Evolutionary conservation across 352 stramenopile species (phyloP).

Genomic region (Pilasporangium apinafurcum): DNA sequence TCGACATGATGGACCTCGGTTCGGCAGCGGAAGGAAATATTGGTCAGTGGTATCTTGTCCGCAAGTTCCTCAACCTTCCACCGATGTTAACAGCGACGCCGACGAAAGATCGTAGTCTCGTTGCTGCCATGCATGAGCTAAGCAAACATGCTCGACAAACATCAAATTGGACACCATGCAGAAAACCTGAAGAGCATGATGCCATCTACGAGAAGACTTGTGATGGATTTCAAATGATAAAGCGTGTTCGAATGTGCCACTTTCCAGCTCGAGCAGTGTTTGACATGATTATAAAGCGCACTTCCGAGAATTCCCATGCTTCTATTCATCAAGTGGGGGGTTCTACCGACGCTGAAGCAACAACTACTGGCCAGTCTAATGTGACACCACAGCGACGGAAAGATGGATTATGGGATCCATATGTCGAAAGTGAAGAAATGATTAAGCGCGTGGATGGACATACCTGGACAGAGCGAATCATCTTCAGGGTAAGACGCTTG

Average conservation of each 20-base stretch:
- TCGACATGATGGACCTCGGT: slow-evolving; percentile 54
- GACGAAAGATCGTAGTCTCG: slow-evolving; percentile 51
- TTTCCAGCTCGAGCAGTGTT: slow-evolving; percentile 70
- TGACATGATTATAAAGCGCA: slow-evolving; percentile 54
- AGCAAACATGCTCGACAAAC: slow-evolving; percentile 33
- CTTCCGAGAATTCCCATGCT: background rate
- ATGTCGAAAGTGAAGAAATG: slow-evolving; percentile 42
- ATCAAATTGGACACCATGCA: slow-evolving; percentile 25
- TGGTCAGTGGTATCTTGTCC: slow-evolving; percentile 61
- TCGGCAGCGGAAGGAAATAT: slow-evolving; percentile 36
- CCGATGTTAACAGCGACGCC: slow-evolving; percentile 15
- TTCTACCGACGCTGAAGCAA: too few species aligned
- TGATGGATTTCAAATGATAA: slow-evolving; percentile 65
- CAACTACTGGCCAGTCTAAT: too few species aligned
- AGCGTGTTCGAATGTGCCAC: slow-evolving; percentile 44
- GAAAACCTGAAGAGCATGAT: slow-evolving; percentile 32
- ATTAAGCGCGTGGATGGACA: slow-evolving; percentile 38
- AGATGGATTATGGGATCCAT: slow-evolving; percentile 17
- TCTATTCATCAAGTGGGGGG: too few species aligned
- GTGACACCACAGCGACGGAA: background rate
- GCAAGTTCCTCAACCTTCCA: slow-evolving; percentile 57
- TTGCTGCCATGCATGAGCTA: slow-evolving; percentile 40
- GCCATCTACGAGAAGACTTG: slow-evolving; percentile 42
- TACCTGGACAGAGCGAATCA: slow-evolving; percentile 47
- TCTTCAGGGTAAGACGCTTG: slow-evolving; percentile 30